Conservation (phyloP, 345 rosid species). For the Hibiscus tridactylites region DNA sequence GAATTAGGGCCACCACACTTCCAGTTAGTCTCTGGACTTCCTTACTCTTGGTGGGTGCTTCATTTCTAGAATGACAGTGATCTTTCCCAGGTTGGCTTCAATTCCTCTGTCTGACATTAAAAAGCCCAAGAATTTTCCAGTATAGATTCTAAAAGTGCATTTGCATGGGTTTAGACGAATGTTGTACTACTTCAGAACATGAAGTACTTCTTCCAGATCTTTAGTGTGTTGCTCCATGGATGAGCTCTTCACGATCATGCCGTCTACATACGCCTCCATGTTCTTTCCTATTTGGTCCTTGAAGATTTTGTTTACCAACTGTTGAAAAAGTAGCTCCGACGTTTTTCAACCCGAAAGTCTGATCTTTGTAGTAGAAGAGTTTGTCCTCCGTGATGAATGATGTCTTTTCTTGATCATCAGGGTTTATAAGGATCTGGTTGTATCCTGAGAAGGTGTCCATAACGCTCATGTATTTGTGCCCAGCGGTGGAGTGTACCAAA, state of each 20-base stretch:
- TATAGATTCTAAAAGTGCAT: not conserved
- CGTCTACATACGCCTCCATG: not conserved
- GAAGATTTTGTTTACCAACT: too few relatives aligned
- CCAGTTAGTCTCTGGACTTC: not conserved
- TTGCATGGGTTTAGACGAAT: not conserved
- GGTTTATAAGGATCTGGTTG: not conserved
- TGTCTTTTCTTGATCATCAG: not conserved
- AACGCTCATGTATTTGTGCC: not conserved
- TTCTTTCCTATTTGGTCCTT: not conserved
- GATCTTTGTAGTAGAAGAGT: too few relatives aligned
- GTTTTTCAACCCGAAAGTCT: not conserved
- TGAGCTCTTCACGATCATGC: not conserved
- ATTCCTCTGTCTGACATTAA: not conserved
- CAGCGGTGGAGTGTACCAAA: not conserved
- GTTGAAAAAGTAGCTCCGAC: too few relatives aligned
- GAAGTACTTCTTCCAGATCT: not conserved
- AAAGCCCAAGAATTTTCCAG: not conserved
- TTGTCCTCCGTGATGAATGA: not conserved
- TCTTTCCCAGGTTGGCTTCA: not conserved
- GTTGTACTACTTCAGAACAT: not conserved
- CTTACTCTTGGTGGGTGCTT: not conserved
- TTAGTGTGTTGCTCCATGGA: not conserved
- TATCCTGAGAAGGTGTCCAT: not conserved
- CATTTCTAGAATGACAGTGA: too few relatives aligned
- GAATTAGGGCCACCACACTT: not conserved